Base-by-base conservation (phyloP, 345 rosid species). In the Eucalyptus globulus region DNA sequence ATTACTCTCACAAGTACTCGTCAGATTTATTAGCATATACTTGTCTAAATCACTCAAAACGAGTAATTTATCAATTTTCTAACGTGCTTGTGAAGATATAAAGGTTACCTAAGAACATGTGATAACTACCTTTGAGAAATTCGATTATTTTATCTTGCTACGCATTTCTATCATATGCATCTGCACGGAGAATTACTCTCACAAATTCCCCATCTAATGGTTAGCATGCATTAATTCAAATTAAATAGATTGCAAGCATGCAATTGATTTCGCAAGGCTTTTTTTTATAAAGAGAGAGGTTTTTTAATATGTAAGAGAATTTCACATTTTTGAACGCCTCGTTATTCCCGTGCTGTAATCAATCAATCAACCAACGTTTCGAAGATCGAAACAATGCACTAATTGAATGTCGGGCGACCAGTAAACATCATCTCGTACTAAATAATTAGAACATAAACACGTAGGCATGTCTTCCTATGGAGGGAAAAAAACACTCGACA, bases 31-130 rank as follows among this genome's bases (percentile, higher is more conserved):
- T 14, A 65, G 19, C 21, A n/a, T 14, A 65, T 65, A 14, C 11
- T 65, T 7, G 1, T 65, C 15, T 31, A 65, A 65, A 65, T 65
- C 37, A 14, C 19, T 14, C 76, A 14, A 29, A 65, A 65, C 8
- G 1, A n/a, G n/a, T 65, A 5, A 14, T n/a, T 1, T n/a, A 26
- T 76, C 24, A 21, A 22, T 3, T 34, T 72, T 34, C 2, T 72
- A 37, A 40, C 0, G 2, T 12, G 4, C 2, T 1, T 2, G 2
- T 34, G 27, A 10, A 37, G 1, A 34, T 21, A 2, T 17, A 17
- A 16, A 69, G 7, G 34, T 16, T 17, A 2, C 13, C 6, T 34
- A 69, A 19, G 5, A 9, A 5, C 6, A 17, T 0, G 13, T 3
- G 5, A 37, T 1, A 37, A 10, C 0, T 34, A 10, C 4, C 2